Evolutionary conservation across 495 filamentous ascomycete species (phyloP).

Genomic region (Xylaria longipes): DNA sequence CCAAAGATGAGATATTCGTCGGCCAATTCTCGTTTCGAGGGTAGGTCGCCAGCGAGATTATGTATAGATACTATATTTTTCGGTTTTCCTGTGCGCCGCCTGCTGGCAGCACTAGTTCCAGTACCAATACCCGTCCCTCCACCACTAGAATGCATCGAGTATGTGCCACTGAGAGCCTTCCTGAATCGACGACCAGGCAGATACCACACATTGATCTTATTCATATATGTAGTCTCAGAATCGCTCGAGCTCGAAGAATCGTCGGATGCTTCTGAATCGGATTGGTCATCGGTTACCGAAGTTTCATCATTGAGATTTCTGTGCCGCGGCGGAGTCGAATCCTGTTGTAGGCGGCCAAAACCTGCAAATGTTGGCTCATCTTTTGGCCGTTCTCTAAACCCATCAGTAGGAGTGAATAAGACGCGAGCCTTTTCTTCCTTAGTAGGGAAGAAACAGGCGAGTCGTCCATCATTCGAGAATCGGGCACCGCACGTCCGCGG

Average conservation of each 20-base stretch:
- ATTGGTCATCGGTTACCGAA: slow-evolving; percentile 55
- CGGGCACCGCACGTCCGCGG: slow-evolving; percentile 76
- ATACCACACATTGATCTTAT: slow-evolving; percentile 55
- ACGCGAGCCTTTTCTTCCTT: slow-evolving; percentile 75
- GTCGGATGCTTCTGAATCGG: slow-evolving; percentile 68
- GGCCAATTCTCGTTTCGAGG: slow-evolving; percentile 78
- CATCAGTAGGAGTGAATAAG: slow-evolving; percentile 62
- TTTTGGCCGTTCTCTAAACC: slow-evolving; percentile 65
- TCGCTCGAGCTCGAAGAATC: slow-evolving; percentile 70
- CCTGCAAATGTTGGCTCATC: slow-evolving; percentile 80
- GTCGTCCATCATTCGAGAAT: slow-evolving; percentile 77
- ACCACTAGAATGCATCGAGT: slow-evolving; percentile 56
- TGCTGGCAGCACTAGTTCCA: slow-evolving; percentile 56
- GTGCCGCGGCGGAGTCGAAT: slow-evolving; percentile 54
- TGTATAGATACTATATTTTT: slow-evolving; percentile 72
- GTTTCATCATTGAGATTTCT: slow-evolving; percentile 57
- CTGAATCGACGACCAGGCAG: slow-evolving; percentile 51
- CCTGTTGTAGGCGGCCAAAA: slow-evolving; percentile 76
- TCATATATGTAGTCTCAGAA: slow-evolving; percentile 70
- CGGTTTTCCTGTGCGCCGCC: slow-evolving; percentile 48
- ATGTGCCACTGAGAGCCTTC: slow-evolving; percentile 54
- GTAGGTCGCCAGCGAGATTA: slow-evolving; percentile 69
- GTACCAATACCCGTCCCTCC: slow-evolving; percentile 60
- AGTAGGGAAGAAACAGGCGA: slow-evolving; percentile 87
- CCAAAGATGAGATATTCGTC: slow-evolving; percentile 84